Conservation (phyloP, 139 green algal genomes). For the Coccomyxa sp. region DNA sequence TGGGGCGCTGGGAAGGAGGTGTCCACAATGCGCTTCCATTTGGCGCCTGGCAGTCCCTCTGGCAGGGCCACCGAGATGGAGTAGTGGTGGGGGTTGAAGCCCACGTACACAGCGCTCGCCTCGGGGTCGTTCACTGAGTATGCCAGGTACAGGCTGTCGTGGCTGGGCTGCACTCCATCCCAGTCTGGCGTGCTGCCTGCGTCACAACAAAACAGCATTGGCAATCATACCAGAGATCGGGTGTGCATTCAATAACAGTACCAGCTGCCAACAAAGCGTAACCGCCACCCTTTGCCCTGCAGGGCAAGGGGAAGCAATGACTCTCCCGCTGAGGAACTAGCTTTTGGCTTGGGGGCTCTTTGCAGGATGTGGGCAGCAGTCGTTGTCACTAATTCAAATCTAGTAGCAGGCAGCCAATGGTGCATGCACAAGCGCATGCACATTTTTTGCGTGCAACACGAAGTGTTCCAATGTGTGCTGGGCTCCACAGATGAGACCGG, state of each 20-base stretch:
- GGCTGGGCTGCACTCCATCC: constrained; percentile 9
- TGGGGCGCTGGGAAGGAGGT: constrained; percentile 4
- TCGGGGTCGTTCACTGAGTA: neutral
- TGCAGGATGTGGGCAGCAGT: neutral
- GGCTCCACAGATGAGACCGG: too few species aligned
- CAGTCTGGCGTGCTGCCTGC: constrained; percentile 34
- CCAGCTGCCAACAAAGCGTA: too few species aligned
- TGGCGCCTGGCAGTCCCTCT: neutral
- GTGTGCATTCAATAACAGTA: too few species aligned
- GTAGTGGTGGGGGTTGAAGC: constrained; percentile 36
- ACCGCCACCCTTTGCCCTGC: neutral
- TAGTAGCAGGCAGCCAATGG: too few species aligned
- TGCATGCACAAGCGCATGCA: too few species aligned
- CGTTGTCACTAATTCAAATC: too few species aligned
- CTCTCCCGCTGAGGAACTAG: neutral
- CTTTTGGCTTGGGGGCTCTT: neutral
- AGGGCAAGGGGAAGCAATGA: neutral
- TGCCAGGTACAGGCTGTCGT: neutral
- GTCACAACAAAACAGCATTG: neutral
- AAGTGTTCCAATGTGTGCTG: too few species aligned
- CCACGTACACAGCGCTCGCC: constrained; percentile 33
- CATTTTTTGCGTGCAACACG: too few species aligned
- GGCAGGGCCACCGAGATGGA: constrained; percentile 24
- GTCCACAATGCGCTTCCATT: constrained; percentile 26
- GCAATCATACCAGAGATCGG: neutral